A percentile compares a stretch with the other conserved stretches of the same genome.
phyloP scores from a whole-genome alignment of 73 alveolate species.

The Uronychia binucleata region DNA sequence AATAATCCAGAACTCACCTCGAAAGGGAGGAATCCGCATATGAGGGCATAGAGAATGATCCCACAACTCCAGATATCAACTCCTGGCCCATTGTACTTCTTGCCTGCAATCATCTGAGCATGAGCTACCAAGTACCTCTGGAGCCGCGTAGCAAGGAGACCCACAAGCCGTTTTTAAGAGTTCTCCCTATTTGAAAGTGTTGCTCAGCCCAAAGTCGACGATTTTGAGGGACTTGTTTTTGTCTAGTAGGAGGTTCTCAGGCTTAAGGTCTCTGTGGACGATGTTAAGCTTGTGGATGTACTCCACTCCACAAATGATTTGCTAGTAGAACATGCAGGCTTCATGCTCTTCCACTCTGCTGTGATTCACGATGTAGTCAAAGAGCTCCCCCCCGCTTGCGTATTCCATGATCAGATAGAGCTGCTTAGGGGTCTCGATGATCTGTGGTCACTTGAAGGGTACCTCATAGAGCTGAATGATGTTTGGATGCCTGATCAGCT shows the following conservation, averaged over 20 bases:
- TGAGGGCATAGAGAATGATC: slow-evolving; percentile 64
- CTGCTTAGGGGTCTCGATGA: slow-evolving; percentile 88
- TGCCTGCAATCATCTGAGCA: slow-evolving; percentile 64
- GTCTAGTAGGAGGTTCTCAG: slow-evolving; percentile 83
- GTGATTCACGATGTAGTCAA: slow-evolving; percentile 73
- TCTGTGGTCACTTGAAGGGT: not conserved
- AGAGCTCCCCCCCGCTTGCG: slow-evolving; percentile 81
- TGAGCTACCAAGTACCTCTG: slow-evolving; percentile 38
- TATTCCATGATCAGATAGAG: slow-evolving; percentile 89
- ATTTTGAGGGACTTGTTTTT: slow-evolving; percentile 70
- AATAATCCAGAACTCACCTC: slow-evolving; percentile 72
- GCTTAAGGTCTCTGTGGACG: slow-evolving; percentile 87
- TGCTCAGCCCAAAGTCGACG: slow-evolving; percentile 87
- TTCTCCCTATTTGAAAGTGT: slow-evolving; percentile 74
- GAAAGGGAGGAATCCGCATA: slow-evolving; percentile 71
- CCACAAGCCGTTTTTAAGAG: slow-evolving; percentile 88
- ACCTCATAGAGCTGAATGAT: slow-evolving; percentile 82
- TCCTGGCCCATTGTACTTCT: slow-evolving; percentile 62
- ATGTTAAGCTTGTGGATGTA: slow-evolving; percentile 78
- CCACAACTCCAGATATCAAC: slow-evolving; percentile 78
- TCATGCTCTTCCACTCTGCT: slow-evolving; percentile 73
- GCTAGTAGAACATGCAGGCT: slow-evolving; percentile 74
- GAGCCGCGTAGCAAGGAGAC: slow-evolving; percentile 92
- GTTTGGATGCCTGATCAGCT: slow-evolving; percentile 83
- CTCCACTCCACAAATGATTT: slow-evolving; percentile 81